These are phyloP conservation scores for Cyanidium caldarium DNA, from an alignment of 23 red algal species.

Conservation along the genomic window DNA sequence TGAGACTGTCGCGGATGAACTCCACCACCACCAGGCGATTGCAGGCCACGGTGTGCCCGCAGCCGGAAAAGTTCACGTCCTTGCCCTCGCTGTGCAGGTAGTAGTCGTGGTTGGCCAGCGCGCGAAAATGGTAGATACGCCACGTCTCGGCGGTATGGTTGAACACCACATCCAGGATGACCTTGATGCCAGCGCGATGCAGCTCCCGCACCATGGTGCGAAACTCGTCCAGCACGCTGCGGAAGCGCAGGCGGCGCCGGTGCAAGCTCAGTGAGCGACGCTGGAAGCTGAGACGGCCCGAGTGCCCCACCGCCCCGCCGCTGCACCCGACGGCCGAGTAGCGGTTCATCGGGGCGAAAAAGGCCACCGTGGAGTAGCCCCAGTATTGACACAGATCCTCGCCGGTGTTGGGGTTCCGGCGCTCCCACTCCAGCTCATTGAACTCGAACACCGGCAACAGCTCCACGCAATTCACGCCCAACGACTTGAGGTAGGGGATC, in stretches of 20 bases:
- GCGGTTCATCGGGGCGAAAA: constrained; percentile 17
- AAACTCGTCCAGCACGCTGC: background rate
- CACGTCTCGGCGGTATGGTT: constrained; percentile 25
- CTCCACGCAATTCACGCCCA: constrained; percentile 20
- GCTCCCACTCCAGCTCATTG: constrained; percentile 15
- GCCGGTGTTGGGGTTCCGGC: background rate
- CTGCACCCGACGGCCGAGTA: background rate
- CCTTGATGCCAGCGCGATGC: constrained; percentile 9
- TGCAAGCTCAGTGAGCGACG: too few species aligned
- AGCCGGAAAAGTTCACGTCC: constrained; percentile 16
- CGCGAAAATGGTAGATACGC: constrained; percentile 9
- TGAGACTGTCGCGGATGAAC: constrained; percentile 4
- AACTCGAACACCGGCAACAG: constrained; percentile 19
- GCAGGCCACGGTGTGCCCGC: constrained; percentile 18
- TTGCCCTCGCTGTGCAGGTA: constrained; percentile 9
- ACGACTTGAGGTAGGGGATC: constrained; percentile 11
- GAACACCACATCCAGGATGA: constrained; percentile 17
- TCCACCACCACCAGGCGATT: constrained; percentile 10
- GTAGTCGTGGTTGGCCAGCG: constrained; percentile 8
- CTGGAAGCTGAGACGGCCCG: too few species aligned
- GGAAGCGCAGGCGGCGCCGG: constrained; percentile 1
- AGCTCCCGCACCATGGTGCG: constrained; percentile 11
- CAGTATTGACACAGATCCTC: constrained; percentile 22
- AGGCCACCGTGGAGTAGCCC: constrained; percentile 22
- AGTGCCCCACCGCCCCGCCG: too few species aligned